Evolutionary conservation across 2,329 filamentous ascomycete genomes (phyloP).

Genomic region (Sordariomycetes sp.): DNA sequence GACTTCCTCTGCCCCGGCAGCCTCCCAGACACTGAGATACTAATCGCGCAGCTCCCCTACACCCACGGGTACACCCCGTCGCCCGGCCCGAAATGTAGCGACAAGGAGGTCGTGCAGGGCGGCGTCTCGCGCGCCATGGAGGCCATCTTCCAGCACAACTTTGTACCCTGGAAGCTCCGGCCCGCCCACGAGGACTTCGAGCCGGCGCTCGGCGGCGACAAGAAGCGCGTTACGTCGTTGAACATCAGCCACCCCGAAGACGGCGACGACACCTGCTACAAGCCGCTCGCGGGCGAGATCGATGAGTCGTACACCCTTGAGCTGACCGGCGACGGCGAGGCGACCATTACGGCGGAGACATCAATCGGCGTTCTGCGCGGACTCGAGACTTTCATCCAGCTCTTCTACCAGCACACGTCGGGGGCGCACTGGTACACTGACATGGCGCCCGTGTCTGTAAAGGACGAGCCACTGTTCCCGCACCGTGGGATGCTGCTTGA

Average conservation of each 20-base stretch:
- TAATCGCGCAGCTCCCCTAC: conserved; percentile 31
- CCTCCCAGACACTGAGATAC: conserved; percentile 17
- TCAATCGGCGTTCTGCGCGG: conserved; percentile 58
- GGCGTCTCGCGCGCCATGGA: conserved; percentile 46
- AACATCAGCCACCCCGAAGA: conserved; percentile 43
- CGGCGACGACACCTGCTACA: conserved; percentile 41
- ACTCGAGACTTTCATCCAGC: conserved; percentile 65
- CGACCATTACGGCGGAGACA: conserved; percentile 49
- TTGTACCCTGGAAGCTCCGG: conserved; percentile 70
- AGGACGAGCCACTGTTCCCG: conserved; percentile 59
- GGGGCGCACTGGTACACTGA: conserved; percentile 51
- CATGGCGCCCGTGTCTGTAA: conserved; percentile 55
- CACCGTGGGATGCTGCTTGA: conserved; percentile 76
- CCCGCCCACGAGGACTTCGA: conserved; percentile 51
- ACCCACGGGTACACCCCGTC: conserved; percentile 27
- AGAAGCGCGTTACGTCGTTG: conserved; percentile 43
- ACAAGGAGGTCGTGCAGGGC: conserved; percentile 39
- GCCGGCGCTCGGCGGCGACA: conserved; percentile 30
- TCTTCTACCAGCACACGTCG: conserved; percentile 61
- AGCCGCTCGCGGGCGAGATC: conserved; percentile 46
- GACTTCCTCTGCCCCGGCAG: conserved; percentile 9
- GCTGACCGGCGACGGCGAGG: conserved; percentile 42
- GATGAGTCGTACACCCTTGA: conserved; percentile 66
- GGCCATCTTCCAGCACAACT: conserved; percentile 52
- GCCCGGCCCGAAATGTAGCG: conserved; percentile 24